Evolutionary conservation across 768 basidiomycete genomes (phyloP).

Genomic region (Boletus eberwhitei): DNA sequence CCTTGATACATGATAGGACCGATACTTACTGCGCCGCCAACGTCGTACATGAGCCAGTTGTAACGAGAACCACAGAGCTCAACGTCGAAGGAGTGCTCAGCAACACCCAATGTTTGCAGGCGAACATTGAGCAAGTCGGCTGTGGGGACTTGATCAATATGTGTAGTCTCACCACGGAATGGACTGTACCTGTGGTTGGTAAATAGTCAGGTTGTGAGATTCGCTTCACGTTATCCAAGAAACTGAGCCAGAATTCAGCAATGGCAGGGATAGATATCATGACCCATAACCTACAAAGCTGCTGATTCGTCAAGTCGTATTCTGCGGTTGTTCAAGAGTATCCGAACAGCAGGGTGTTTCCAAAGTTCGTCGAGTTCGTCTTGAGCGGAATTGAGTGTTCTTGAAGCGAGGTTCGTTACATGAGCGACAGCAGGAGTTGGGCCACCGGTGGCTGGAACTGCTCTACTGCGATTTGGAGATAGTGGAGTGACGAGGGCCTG

Average conservation of each 20-base stretch:
- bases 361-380: slow-evolving; percentile 63
- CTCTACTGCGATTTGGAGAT: slow-evolving; percentile 40
- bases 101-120: slow-evolving; percentile 75
- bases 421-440: slow-evolving; percentile 33
- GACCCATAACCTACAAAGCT: slow-evolving; percentile 52
- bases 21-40: slow-evolving; percentile 71
- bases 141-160: slow-evolving; percentile 25
- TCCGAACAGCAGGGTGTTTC: slow-evolving; percentile 63
- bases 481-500: slow-evolving; percentile 51
- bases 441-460: slow-evolving; percentile 35
- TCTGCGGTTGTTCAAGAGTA: slow-evolving; percentile 53
- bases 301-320: slow-evolving; percentile 74
- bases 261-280: neutral
- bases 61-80: slow-evolving; percentile 58
- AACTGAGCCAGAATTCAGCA: slow-evolving; percentile 41
- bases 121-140: slow-evolving; percentile 79
- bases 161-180: neutral
- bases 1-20: neutral
- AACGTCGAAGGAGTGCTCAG: slow-evolving; percentile 72
- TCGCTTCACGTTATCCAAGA: slow-evolving; percentile 61
- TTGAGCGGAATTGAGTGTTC: slow-evolving; percentile 46
- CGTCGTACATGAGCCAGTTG: slow-evolving; percentile 80
- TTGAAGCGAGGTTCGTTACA: slow-evolving; percentile 52
- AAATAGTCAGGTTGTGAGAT: slow-evolving; percentile 68
- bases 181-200: slow-evolving; percentile 58